phyloP scores from a whole-genome alignment of 2,329 filamentous ascomycete genomes.

The Xylogone sp. region DNA sequence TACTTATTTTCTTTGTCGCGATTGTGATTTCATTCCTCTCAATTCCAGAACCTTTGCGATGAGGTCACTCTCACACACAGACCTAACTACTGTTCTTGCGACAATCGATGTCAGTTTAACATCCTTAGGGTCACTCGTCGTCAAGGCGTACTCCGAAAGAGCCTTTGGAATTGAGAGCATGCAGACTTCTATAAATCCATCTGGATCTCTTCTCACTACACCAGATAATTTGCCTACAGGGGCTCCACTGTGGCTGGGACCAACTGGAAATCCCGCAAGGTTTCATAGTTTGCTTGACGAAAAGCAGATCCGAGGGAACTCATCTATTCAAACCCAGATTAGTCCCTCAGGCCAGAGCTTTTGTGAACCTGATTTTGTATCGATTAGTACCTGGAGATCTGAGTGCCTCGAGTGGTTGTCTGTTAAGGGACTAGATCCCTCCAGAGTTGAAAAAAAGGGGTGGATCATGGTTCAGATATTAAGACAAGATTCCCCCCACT shows the following conservation, averaged over 20 bases:
- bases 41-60: conserved; percentile 29
- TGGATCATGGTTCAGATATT: conserved; percentile 29
- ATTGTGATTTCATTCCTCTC: conserved; percentile 26
- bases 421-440: conserved; percentile 22
- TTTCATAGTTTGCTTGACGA: conserved; percentile 20
- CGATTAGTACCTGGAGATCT: conserved; percentile 24
- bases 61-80: neutral
- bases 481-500: conserved; percentile 15
- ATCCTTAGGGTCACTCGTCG: conserved; percentile 25
- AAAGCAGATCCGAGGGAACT: conserved; percentile 11
- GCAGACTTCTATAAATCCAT: conserved; percentile 1
- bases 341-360: conserved; percentile 11
- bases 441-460: conserved; percentile 22
- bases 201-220: conserved; percentile 1
- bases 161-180: conserved; percentile 21
- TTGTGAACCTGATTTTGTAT: conserved; percentile 13
- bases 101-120: conserved; percentile 28
- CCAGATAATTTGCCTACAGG: conserved; percentile 12
- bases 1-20: conserved; percentile 26
- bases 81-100: conserved; percentile 20
- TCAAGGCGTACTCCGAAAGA: conserved; percentile 25
- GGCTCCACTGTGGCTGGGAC: conserved; percentile 25
- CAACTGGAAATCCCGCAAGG: conserved; percentile 26
- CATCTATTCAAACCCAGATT: conserved; percentile 15
- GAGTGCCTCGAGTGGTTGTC: conserved; percentile 29